Base-by-base conservation (phyloP, 2,329 filamentous ascomycete species). In the Ophiostoma australiae region DNA sequence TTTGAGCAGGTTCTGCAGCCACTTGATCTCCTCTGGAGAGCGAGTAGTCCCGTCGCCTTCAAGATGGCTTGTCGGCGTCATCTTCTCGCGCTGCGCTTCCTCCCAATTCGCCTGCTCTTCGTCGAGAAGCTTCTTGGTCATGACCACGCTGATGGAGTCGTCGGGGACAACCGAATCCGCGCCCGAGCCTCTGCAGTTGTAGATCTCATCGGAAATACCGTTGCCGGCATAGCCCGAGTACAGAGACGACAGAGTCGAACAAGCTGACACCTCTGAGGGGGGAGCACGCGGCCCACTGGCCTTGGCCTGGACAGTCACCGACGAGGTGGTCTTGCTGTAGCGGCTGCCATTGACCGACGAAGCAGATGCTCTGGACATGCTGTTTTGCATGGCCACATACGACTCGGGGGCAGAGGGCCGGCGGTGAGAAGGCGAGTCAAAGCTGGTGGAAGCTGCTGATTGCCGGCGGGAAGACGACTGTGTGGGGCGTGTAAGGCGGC, bases 131-230 rank as follows among this genome's bases (percentile, higher is more conserved):
- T 27, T 23, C 17, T 39, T n/a, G 6, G 35, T 39, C 15, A 20
- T 41, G 11, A 72, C 35, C 3, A 73, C 68, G 39, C 72, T 74
- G 68, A 75, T 73, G 4, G 73, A 74, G 70, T 75, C 74, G 31
- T 72, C 67, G n/a, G 74, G 74, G 31, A 39, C 4, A 31, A 75
- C 52, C 44, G 73, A 58, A 66, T 44, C 39, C 1, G 31, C 5
- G 11, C 37, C 44, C 7, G 11, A 8, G 69, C 23, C 35, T 23
- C 39, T n/a, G 44, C 15, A 20, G 6, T 20, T 6, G 44, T 55
- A 55, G 1, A 66, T 10, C 27, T 55, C 69, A 5, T 63, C 67
- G 2, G 69, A 37, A 8, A 33, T 31, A 15, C 31, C 52, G 52
- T 27, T 69, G 68, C 68, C 55, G 10, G 35, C 68, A 17, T 39